A percentile compares a stretch with the other conserved stretches of the same genome.
Evolutionary conservation across 805 yeast species (phyloP).

Genomic region (Lipomyces spencermartinsiae): DNA sequence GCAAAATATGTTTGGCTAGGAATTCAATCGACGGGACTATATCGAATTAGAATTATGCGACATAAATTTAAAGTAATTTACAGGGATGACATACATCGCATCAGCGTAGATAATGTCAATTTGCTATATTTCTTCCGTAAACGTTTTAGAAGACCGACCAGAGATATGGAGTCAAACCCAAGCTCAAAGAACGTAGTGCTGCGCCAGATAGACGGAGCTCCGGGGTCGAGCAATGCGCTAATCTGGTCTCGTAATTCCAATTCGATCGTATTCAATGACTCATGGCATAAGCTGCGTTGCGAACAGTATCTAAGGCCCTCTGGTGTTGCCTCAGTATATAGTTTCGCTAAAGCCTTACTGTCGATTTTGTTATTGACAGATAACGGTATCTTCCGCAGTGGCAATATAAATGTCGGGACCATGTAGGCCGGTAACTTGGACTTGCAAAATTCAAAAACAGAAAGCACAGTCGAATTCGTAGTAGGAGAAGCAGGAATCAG

Average conservation of each 20-base stretch:
- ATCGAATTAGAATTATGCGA: background rate
- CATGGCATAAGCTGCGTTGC: background rate
- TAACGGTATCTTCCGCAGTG: conserved; percentile 35
- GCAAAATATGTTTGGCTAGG: conserved; percentile 11
- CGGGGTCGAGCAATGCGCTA: background rate
- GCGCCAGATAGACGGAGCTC: background rate
- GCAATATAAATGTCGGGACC: conserved; percentile 40
- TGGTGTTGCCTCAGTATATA: conserved; percentile 16
- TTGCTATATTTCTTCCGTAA: conserved; percentile 11
- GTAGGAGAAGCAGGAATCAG: conserved; percentile 12
- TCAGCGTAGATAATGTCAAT: conserved; percentile 19
- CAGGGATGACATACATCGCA: conserved; percentile 20
- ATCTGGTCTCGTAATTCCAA: conserved; percentile 18
- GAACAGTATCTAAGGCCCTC: background rate
- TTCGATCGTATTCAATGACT: conserved; percentile 24
- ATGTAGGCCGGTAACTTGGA: conserved; percentile 37
- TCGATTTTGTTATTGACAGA: conserved; percentile 41
- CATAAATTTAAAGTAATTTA: background rate
- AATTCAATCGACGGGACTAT: conserved; percentile 27
- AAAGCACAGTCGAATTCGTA: background rate
- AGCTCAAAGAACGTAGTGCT: conserved; percentile 38
- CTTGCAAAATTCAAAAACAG: conserved; percentile 7
- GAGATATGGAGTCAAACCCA: conserved; percentile 41
- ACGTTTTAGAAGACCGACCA: conserved; percentile 29
- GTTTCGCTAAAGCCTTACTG: conserved; percentile 18